phyloP scores from a whole-genome alignment of 1,139 yeast genomes.

The Magnusiomyces fungicola region DNA sequence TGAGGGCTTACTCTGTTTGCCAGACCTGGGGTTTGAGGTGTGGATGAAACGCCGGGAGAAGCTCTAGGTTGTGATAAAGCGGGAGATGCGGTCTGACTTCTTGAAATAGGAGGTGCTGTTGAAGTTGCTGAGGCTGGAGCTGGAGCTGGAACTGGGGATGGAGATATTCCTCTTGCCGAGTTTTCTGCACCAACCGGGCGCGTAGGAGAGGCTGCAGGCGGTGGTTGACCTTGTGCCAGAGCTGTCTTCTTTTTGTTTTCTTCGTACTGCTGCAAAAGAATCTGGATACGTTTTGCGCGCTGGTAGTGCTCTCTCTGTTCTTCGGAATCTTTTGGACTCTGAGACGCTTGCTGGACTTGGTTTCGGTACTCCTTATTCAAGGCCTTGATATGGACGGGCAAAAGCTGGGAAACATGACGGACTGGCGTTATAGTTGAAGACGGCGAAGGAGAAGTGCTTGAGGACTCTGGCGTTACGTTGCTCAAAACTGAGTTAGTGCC shows the following conservation, averaged over 20 bases:
- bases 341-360: slow-evolving; percentile 14
- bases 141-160: slow-evolving; percentile 1
- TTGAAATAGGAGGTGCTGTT: not conserved
- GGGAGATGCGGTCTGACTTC: not conserved
- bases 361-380: slow-evolving; percentile 14
- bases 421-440: slow-evolving; percentile 9
- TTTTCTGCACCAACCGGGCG: slow-evolving; percentile 1
- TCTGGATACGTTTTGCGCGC: slow-evolving; percentile 14
- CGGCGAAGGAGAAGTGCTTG: not conserved
- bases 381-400: slow-evolving; percentile 16
- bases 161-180: not conserved
- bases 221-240: slow-evolving; percentile 9
- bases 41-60: too few species aligned
- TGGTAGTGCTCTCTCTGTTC: slow-evolving; percentile 14
- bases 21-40: too few species aligned
- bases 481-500: not conserved
- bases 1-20: too few species aligned
- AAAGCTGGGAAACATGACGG: slow-evolving; percentile 14
- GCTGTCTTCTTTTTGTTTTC: slow-evolving; percentile 8
- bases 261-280: slow-evolving; percentile 14
- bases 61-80: not conserved
- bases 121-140: not conserved
- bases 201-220: not conserved
- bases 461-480: too few species aligned
- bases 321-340: slow-evolving; percentile 8